Conservation (phyloP, 306 rosid genomes). For the Glycyrrhiza uralensis region DNA sequence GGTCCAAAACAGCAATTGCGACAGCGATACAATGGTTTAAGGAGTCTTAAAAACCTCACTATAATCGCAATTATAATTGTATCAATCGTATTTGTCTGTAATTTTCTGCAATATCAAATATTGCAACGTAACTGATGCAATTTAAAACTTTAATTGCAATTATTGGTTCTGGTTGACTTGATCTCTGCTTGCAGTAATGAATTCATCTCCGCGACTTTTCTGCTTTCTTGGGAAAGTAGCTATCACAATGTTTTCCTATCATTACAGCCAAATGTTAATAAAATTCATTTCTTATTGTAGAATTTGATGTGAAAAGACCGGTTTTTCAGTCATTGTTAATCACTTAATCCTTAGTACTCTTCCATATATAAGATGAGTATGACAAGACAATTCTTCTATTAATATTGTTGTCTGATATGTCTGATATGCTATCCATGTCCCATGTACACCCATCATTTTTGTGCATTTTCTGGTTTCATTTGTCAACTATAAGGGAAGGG, state of each 20-base stretch:
- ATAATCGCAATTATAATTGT: too few relatives aligned
- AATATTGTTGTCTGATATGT: not conserved
- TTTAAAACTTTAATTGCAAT: too few relatives aligned
- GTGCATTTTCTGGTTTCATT: conserved; percentile 15
- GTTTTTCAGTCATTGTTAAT: not conserved
- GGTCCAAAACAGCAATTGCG: too few relatives aligned
- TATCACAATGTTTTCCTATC: not conserved
- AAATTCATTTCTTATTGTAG: not conserved
- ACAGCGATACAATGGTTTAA: too few relatives aligned
- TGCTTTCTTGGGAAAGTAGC: too few relatives aligned
- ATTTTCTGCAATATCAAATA: too few relatives aligned
- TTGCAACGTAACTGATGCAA: too few relatives aligned
- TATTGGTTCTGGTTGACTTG: conserved; percentile 8
- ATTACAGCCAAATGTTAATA: not conserved
- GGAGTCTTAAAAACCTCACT: too few relatives aligned
- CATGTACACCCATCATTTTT: not conserved
- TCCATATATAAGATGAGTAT: too few relatives aligned
- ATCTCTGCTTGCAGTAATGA: not conserved
- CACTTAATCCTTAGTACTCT: not conserved
- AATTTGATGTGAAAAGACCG: not conserved
- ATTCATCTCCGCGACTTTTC: too few relatives aligned
- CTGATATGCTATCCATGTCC: not conserved
- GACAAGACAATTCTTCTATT: not conserved
- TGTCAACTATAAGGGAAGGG: conserved; percentile 10
- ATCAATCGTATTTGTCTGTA: too few relatives aligned